Evolutionary conservation across 768 basidiomycete species (phyloP).

Genomic region (Mycena alexandri): DNA sequence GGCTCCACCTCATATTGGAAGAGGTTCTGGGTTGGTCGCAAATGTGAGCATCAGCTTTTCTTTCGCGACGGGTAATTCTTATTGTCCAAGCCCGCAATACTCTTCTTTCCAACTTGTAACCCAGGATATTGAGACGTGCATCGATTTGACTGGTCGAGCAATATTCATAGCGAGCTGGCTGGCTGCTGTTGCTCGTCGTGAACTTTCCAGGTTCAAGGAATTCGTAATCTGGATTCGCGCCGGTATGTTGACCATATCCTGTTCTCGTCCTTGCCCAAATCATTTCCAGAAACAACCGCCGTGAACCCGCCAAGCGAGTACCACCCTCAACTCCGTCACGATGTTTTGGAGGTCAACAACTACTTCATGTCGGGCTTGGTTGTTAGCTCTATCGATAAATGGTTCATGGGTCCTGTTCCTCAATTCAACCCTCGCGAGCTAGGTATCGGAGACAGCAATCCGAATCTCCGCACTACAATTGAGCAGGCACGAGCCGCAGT

Average conservation of each 20-base stretch:
- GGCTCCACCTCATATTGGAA: constrained; percentile 79
- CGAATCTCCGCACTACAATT: constrained; percentile 56
- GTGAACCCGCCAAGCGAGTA: constrained; percentile 67
- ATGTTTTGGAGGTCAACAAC: constrained; percentile 84
- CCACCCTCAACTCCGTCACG: constrained; percentile 68
- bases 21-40: constrained; percentile 85
- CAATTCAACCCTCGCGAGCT: constrained; percentile 63
- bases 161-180: constrained; percentile 80
- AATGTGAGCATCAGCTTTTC: constrained; percentile 59
- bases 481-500: constrained; percentile 63
- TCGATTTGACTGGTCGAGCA: constrained; percentile 66
- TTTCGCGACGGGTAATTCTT: constrained; percentile 27
- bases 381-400: constrained; percentile 78
- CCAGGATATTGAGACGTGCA: constrained; percentile 63
- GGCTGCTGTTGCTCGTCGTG: constrained; percentile 72
- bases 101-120: constrained; percentile 65
- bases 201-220: constrained; percentile 80
- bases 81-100: constrained; percentile 66
- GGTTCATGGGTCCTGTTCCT: constrained; percentile 79
- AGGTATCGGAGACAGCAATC: constrained; percentile 55
- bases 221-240: constrained; percentile 84
- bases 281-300: constrained; percentile 58
- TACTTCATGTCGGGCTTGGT: constrained; percentile 81
- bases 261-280: constrained; percentile 36
- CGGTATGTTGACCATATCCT: constrained; percentile 59